A percentile compares a stretch with the other conserved stretches of the same genome.
These are phyloP conservation scores for Tylopilus orsonianus DNA, from an alignment of 1,284 basidiomycete genomes.

Conservation along the genomic window DNA sequence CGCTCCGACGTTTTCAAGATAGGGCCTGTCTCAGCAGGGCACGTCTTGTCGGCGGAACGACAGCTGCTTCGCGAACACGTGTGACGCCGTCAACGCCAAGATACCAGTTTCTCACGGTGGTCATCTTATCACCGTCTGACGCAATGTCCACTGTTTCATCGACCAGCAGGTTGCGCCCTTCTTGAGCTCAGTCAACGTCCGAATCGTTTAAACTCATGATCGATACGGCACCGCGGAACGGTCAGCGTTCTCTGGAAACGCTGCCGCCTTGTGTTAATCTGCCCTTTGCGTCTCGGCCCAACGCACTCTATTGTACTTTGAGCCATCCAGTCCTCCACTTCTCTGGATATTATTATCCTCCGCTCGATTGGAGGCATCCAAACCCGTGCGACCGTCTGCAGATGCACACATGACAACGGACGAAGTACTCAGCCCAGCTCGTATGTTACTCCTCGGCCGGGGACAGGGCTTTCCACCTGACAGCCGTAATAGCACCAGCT, in stretches of 20 bases:
- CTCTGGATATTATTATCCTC: constrained; percentile 7
- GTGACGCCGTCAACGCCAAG: neutral
- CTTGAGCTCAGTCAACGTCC: neutral
- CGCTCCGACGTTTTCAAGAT: neutral
- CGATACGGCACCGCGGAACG: neutral
- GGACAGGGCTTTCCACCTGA: neutral
- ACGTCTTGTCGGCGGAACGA: constrained; percentile 6
- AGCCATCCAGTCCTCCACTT: neutral
- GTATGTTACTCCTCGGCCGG: neutral
- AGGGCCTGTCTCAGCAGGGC: constrained; percentile 1
- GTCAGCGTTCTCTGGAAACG: neutral
- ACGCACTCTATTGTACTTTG: neutral
- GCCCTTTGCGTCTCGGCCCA: neutral
- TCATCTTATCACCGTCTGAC: neutral
- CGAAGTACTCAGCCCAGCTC: constrained; percentile 6
- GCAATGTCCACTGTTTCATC: constrained; percentile 3
- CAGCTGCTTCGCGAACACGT: neutral
- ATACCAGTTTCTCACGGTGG: constrained; percentile 1
- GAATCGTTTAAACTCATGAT: too few relatives aligned
- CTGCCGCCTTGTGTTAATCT: neutral
- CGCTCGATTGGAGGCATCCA: neutral
- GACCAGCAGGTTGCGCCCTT: neutral
- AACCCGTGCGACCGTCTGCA: neutral
- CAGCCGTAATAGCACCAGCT: constrained; percentile 2
- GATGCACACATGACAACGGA: constrained; percentile 14